These are phyloP conservation scores for Fusarium transvaalense DNA, from an alignment of 2,329 filamentous ascomycete species.

Conservation along the genomic window DNA sequence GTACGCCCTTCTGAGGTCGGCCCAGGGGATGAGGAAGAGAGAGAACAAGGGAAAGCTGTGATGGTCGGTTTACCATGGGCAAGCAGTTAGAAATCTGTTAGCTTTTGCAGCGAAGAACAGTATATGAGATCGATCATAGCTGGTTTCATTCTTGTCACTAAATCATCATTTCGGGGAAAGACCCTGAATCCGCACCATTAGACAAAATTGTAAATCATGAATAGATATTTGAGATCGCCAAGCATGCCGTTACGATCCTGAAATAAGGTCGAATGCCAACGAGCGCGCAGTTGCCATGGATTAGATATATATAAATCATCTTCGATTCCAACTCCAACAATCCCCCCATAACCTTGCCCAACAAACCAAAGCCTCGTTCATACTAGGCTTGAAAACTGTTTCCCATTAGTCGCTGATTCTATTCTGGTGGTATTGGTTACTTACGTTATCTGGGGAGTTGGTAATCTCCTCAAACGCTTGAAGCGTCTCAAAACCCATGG, in stretches of 20 bases:
- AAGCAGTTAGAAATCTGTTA: background rate
- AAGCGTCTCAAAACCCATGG: slow-evolving; percentile 83
- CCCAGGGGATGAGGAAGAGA: slow-evolving; percentile 63
- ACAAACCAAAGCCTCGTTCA: background rate
- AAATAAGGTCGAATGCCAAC: background rate
- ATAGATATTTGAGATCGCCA: background rate
- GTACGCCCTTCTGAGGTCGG: slow-evolving; percentile 74
- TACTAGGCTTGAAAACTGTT: slow-evolving; percentile 29
- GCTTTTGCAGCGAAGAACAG: background rate
- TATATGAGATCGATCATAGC: background rate
- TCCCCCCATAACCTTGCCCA: background rate
- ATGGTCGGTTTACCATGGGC: background rate
- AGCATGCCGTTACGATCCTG: background rate
- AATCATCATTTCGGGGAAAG: background rate
- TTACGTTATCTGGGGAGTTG: slow-evolving; percentile 67
- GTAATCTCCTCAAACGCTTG: slow-evolving; percentile 87
- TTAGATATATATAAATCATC: background rate
- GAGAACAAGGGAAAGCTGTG: slow-evolving; percentile 53
- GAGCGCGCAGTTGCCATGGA: background rate
- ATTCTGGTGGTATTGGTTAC: background rate
- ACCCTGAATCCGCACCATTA: background rate
- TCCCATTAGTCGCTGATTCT: slow-evolving; percentile 2
- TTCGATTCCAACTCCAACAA: background rate
- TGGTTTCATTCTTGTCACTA: background rate
- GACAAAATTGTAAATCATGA: background rate